These are phyloP conservation scores for Kickxella alabastrina DNA, from an alignment of 192 early-diverging fungal species.

Conservation along the genomic window DNA sequence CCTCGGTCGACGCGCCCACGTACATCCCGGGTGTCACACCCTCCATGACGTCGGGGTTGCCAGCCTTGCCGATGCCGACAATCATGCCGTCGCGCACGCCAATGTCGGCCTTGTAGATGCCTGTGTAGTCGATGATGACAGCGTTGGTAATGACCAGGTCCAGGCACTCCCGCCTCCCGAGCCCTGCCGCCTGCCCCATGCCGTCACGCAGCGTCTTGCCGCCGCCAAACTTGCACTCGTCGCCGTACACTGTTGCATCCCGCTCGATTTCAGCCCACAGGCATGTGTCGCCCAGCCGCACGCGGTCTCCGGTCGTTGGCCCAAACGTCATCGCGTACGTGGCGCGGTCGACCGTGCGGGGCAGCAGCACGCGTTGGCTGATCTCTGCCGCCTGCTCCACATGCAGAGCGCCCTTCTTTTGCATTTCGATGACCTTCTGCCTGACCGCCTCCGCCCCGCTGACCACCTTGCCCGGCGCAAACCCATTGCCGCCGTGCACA, in stretches of 20 bases:
- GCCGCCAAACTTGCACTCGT: constrained; percentile 96
- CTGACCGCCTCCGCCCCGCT: constrained; percentile 11
- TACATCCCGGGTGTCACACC: constrained; percentile 85
- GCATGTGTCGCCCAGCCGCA: constrained; percentile 82
- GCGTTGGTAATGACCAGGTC: constrained; percentile 96
- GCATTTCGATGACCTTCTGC: constrained; percentile 12
- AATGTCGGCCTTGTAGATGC: constrained; percentile 98
- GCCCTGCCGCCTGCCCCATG: constrained; percentile 81
- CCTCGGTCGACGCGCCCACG: constrained; percentile 86
- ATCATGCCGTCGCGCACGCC: constrained; percentile 85
- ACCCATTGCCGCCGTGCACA: constrained; percentile 81
- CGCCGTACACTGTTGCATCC: constrained; percentile 88
- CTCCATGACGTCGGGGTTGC: constrained; percentile 97
- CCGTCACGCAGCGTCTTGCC: constrained; percentile 93
- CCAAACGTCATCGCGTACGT: constrained; percentile 90
- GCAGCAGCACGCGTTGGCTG: constrained; percentile 47
- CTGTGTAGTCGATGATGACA: constrained; percentile 86
- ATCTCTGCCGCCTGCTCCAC: constrained; percentile 51
- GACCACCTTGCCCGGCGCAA: constrained; percentile 75
- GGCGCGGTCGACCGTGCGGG: constrained; percentile 68
- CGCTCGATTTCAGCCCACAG: constrained; percentile 84
- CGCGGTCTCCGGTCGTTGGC: constrained; percentile 85
- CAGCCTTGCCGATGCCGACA: constrained; percentile 93
- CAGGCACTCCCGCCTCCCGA: constrained; percentile 67
- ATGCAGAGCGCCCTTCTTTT: constrained; percentile 52